Base-by-base conservation (phyloP, 2,329 filamentous ascomycete genomes). In the Fusarium sp. region DNA sequence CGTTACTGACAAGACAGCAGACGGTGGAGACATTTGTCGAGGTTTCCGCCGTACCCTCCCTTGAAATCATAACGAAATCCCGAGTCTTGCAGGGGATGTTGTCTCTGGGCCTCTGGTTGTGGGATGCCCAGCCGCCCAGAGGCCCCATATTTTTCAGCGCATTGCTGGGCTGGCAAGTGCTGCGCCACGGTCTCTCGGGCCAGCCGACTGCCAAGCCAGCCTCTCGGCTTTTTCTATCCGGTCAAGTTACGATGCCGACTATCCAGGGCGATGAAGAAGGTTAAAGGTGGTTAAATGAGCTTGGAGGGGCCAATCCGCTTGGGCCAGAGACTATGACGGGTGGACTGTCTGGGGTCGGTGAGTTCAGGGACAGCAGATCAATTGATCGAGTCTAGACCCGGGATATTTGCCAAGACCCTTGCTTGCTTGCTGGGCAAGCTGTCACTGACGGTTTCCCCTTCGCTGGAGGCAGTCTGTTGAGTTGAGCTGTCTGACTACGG, bases 191-290 rank as follows among this genome's bases (percentile, higher is more conserved):
- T 39, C 68, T 74, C 36, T 76, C 69, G 72, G 73, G 65, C 67
- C 66, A 74, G 60, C 74, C 72, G 73, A 76, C 61, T 73, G 74
- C 74, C 74, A 76, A 76, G 74, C 65, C 71, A 75, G 73, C 69
- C 72, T 75, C 73, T 76, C 74, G 74, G 74, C 74, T 76, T 64
- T 63, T 75, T 73, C 71, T 76, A 75, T 71, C 74, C 74, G 74
- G 72, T 62, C 58, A 52, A 73, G 64, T 53, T 70, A 62, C 65
- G 65, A 75, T 70, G 62, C 69, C 54, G 63, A 68, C 56, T 63
- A 63, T 70, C 67, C 52, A 68, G 60, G 55, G 48, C 66, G 66
- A 68, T 73, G 52, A 36, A 67, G 70, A 59, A 39, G 53, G 51
- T 43, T 52, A 39, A 51, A 50, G 48, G 43, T 66, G 60, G 62